Conservation (phyloP, 306 rosid genomes). For the Delonix regia region DNA sequence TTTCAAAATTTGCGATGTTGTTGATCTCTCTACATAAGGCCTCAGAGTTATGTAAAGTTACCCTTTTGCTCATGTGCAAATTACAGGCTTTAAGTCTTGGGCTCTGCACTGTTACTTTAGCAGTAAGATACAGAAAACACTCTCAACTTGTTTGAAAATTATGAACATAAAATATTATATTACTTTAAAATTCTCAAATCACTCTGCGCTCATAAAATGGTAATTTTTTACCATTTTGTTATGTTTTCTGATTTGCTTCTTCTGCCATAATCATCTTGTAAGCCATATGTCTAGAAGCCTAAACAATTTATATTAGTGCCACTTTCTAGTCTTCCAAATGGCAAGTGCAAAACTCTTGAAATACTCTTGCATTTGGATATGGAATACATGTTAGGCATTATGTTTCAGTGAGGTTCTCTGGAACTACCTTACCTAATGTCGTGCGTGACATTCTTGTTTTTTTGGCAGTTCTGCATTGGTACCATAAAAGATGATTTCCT, state of each 20-base stretch:
- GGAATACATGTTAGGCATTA: neutral
- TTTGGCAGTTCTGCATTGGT: constrained; percentile 91
- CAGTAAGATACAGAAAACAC: neutral
- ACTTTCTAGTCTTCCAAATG: neutral
- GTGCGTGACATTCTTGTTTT: neutral
- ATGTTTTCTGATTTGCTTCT: constrained; percentile 6
- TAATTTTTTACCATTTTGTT: constrained; percentile 2
- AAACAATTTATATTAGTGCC: neutral
- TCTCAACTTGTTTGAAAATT: neutral
- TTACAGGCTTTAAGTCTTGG: neutral
- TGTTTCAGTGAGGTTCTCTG: neutral
- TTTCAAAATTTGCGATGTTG: neutral
- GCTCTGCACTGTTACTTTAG: constrained; percentile 3
- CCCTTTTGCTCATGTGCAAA: constrained; percentile 13
- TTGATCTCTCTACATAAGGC: constrained; percentile 2
- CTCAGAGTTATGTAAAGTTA: neutral
- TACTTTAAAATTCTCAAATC: neutral
- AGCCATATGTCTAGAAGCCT: neutral
- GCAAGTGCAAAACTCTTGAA: neutral
- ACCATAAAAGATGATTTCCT: constrained; percentile 96
- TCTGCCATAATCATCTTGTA: constrained; percentile 3
- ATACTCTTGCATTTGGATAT: neutral
- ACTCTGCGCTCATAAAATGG: neutral
- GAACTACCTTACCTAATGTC: constrained; percentile 5
- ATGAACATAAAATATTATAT: neutral